Evolutionary conservation across 257 asterid species (phyloP), one percentile per base, ranked within the genome.

Genomic region (Scutellaria barbata): DNA sequence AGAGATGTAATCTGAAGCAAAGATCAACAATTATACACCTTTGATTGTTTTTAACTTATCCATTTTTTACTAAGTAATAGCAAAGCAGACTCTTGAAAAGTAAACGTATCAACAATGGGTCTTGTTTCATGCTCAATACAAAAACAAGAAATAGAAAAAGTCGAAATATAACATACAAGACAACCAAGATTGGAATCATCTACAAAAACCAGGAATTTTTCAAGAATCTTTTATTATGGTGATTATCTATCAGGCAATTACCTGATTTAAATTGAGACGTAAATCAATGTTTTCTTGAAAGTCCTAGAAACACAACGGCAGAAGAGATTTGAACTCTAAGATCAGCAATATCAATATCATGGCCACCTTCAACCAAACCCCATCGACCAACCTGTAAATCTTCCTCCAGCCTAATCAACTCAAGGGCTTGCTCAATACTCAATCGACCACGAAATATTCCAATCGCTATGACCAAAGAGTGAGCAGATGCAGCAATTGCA

Each of bases 301-400:
- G 96, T 66, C 90, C 87, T 42, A 95, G 95, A 82, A 95, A 95
- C 67, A 89, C 99, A 43, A 80, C 85, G 18, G 95, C 97, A 2
- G 97, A 87, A 5, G 99, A 82, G 63, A 95, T 65, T 77, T 92
- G 96, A 63, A 87, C 98, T 77, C 79, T 84, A 73, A 95, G 92
- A 84, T 95, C 99, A 71, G 98, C 97, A 75, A 92, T 80, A 82
- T 95, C 99, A 80, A 95, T 54, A 73, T 92, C 99, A 67, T 95
- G 98, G n/a, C 99, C 99, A 59, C 99, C 99, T 88, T 95, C 98
- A 58, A 92, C 97, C 79, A 95, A 86, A 81, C 98, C 96, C 93
- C 95, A 91, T 10, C 82, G 80, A 77, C 83, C 94, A 46, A 89
- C 97, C 90, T 95, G 99, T 52, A 87, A 74, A 82, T 95, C 95